Base-by-base conservation (phyloP, 495 filamentous ascomycete genomes). In the Aspergillus saccharolyticus region DNA sequence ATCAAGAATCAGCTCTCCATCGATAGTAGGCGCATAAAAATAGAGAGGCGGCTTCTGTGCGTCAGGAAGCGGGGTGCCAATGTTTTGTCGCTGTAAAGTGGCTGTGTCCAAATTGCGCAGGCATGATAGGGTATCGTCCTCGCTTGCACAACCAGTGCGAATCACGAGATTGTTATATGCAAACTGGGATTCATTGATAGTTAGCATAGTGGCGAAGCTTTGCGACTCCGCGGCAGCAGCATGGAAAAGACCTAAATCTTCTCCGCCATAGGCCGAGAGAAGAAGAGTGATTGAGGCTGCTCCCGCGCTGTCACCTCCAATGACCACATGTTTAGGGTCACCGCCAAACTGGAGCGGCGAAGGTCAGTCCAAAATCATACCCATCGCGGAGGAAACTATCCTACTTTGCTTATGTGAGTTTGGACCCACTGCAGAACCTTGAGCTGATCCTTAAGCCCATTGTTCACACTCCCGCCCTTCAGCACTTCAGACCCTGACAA, bases 301-400 rank as follows among this genome's bases (percentile, higher is more conserved):
- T 15, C 89, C 89, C 7, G 88, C 89, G 24, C 84, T 88, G n/a
- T 80, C 82, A 50, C 89, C 87, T 57, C 85, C 83, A 30, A 91
- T 82, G 20, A 87, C 83, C 20, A 91, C 82, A 58, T 88, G 86
- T 14, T 79, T 61, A 1, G 88, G 86, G 60, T 92, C 81, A 30
- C 89, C 88, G 22, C 88, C 89, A 57, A 92, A 91, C 75, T 87
- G 17, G 8, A 45, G 39, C 8, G 52, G 14, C 28, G 4, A 12
- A 14, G 52, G 21, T 50, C 42, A 17, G 17, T 20, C 7, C 28
- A n/a, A 50, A 24, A 12, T 45, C 6, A 7, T 1, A 19, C 20
- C 3, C 17, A 21, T 45, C 12, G 0, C 7, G 1, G 21, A 16
- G 15, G 24, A 22, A 6, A 4, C 4, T 24, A 46, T 54, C 71